Conservation (phyloP, 495 filamentous ascomycete species). For the Xylaria telfairii region DNA sequence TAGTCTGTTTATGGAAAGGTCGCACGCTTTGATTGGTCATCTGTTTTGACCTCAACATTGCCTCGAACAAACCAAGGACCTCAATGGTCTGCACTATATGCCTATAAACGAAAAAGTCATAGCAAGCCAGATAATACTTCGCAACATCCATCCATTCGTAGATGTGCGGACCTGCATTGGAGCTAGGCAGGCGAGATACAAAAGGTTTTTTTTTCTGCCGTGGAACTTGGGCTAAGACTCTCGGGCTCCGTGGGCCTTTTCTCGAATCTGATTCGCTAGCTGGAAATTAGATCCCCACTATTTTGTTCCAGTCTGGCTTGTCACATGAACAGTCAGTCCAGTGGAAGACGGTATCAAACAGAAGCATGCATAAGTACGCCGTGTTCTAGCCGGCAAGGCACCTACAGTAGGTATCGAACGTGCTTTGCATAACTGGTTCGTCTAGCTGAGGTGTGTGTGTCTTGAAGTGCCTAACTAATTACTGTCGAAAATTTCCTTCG, state of each 20-base stretch:
- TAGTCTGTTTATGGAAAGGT: not conserved
- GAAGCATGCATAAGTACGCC: not conserved
- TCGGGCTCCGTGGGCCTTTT: slow-evolving; percentile 4
- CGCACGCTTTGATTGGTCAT: slow-evolving; percentile 1
- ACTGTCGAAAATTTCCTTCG: not conserved
- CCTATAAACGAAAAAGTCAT: not conserved
- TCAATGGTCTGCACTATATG: not conserved
- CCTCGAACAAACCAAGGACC: too few relatives aligned
- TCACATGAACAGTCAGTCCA: slow-evolving; percentile 21
- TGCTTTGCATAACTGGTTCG: too few relatives aligned
- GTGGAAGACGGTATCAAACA: not conserved
- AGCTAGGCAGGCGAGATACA: not conserved
- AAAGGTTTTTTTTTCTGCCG: not conserved
- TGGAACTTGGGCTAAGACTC: not conserved
- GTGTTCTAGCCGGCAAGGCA: not conserved
- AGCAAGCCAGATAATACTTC: not conserved
- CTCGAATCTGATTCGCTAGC: not conserved
- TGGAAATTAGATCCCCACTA: slow-evolving; percentile 18
- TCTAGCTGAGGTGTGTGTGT: not conserved
- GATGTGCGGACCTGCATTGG: not conserved
- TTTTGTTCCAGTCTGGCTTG: slow-evolving; percentile 5
- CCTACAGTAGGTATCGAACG: not conserved
- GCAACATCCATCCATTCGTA: not conserved
- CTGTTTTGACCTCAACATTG: not conserved
- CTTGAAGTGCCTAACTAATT: not conserved